Conservation (phyloP, 306 rosid genomes). For the Astragalus membranaceus region DNA sequence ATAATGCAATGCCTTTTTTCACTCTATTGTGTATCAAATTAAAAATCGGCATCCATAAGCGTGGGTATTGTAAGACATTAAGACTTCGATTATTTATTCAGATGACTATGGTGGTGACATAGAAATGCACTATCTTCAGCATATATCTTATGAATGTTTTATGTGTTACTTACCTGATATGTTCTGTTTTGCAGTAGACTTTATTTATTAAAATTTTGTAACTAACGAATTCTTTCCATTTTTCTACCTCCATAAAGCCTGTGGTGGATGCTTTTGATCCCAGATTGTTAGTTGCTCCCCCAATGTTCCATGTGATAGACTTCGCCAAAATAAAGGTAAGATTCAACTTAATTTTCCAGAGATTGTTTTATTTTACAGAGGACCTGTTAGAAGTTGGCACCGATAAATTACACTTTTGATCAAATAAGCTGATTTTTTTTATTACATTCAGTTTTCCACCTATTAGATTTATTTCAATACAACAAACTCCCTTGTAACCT, state of each 20-base stretch:
- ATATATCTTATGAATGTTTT: neutral
- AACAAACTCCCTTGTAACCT: neutral
- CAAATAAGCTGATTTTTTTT: neutral
- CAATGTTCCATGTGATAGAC: conserved; percentile 74
- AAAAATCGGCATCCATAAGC: neutral
- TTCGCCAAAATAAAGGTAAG: conserved; percentile 74
- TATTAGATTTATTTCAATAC: neutral
- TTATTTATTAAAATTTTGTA: neutral
- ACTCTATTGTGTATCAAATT: neutral
- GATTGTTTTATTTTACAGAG: too few relatives aligned
- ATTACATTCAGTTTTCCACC: neutral
- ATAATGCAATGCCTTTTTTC: neutral
- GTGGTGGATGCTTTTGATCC: conserved; percentile 99
- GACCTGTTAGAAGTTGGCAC: neutral
- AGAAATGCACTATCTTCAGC: neutral
- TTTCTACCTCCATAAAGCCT: conserved; percentile 47
- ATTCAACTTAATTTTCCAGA: neutral
- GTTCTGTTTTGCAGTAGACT: neutral
- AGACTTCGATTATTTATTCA: neutral
- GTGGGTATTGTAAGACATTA: neutral
- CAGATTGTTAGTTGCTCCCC: conserved; percentile 77
- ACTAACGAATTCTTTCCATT: conserved; percentile 5
- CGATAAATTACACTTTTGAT: neutral
- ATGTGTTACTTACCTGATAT: neutral
- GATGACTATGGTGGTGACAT: neutral